phyloP scores from a whole-genome alignment of 2,329 filamentous ascomycete species.

The Ascochyta rabiei region DNA sequence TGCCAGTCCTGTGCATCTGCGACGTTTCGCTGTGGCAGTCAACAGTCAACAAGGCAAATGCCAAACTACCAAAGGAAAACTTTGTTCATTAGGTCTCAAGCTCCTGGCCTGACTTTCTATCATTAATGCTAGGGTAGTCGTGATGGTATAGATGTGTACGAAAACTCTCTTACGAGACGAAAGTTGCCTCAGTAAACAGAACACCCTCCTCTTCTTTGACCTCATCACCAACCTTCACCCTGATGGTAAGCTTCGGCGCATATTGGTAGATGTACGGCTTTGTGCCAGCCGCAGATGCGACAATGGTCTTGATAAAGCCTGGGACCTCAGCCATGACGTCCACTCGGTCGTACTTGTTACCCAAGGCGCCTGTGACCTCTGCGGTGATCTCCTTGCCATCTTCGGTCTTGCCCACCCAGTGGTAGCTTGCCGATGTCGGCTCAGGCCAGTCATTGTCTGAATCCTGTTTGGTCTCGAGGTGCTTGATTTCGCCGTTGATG shows the following conservation, averaged over 20 bases:
- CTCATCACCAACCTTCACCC: slow-evolving; percentile 83
- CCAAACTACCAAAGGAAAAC: slow-evolving; percentile 1
- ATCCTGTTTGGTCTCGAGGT: slow-evolving; percentile 74
- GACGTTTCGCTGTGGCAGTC: background rate
- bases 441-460: slow-evolving; percentile 86
- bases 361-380: slow-evolving; percentile 71
- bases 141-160: slow-evolving; percentile 23
- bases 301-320: slow-evolving; percentile 92
- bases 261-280: slow-evolving; percentile 99
- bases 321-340: slow-evolving; percentile 98
- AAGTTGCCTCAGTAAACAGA: slow-evolving; percentile 91
- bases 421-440: slow-evolving; percentile 74
- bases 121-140: slow-evolving; percentile 42
- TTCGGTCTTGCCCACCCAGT: slow-evolving; percentile 78
- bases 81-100: slow-evolving; percentile 44
- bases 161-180: slow-evolving; percentile 71
- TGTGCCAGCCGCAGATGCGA: slow-evolving; percentile 84
- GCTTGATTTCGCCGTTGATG: slow-evolving; percentile 67
- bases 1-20: background rate
- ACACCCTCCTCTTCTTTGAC: slow-evolving; percentile 78
- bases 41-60: background rate
- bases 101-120: slow-evolving; percentile 38
- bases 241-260: slow-evolving; percentile 73
- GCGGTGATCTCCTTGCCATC: slow-evolving; percentile 77
- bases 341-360: slow-evolving; percentile 75